These are phyloP conservation scores for Cercospora canescens DNA, from an alignment of 2,329 filamentous ascomycete genomes.

Conservation along the genomic window DNA sequence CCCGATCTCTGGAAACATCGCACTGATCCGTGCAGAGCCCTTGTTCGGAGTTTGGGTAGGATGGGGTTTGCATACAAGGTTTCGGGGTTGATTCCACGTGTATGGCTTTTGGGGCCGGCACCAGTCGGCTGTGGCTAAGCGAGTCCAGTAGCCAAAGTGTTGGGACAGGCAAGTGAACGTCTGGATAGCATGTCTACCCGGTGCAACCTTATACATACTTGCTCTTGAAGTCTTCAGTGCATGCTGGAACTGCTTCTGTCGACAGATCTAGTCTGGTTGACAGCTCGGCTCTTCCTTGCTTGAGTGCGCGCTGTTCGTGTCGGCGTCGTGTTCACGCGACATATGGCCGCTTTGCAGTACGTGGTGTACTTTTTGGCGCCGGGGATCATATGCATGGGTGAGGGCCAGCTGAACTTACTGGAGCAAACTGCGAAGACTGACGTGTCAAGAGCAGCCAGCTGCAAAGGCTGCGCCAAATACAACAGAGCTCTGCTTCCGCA, in stretches of 20 bases:
- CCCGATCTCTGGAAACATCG: neutral
- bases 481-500: neutral
- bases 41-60: neutral
- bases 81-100: neutral
- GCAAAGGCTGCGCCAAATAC: neutral
- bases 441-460: neutral
- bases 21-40: neutral
- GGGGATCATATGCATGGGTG: neutral
- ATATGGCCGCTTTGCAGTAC: neutral
- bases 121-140: neutral
- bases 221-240: neutral
- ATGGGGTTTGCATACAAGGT: neutral
- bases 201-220: neutral
- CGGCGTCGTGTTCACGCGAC: neutral
- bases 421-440: neutral
- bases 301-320: neutral
- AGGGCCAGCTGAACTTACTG: neutral
- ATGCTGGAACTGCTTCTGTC: neutral
- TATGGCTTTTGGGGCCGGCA: neutral
- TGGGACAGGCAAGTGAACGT: neutral
- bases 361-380: neutral
- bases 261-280: neutral
- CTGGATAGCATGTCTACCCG: neutral
- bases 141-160: slow-evolving; percentile 1
- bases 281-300: neutral